Conservation (phyloP, 1,284 basidiomycete genomes). For the Boletus albobrunnescens region DNA sequence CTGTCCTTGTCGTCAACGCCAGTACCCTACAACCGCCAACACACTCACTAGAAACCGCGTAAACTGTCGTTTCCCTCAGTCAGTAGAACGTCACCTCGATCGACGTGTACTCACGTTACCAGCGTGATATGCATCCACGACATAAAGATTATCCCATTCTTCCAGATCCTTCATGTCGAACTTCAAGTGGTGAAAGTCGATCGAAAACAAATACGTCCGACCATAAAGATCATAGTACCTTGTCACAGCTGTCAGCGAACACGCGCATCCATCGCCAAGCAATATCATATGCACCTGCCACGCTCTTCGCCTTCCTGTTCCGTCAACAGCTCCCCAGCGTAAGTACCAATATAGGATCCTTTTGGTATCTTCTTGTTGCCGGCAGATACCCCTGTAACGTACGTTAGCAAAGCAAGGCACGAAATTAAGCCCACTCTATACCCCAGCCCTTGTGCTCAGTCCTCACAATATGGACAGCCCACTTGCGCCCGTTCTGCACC, state of each 20-base stretch:
- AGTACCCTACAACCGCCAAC: conserved; percentile 9
- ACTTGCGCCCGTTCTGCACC: conserved; percentile 74
- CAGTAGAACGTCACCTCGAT: conserved; percentile 1
- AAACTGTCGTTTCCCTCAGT: conserved; percentile 45
- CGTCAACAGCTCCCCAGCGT: conserved; percentile 78
- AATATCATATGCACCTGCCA: conserved; percentile 49
- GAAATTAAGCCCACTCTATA: conserved; percentile 24
- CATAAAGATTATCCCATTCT: conserved; percentile 41
- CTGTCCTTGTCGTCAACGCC: conserved; percentile 36
- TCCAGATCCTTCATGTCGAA: conserved; percentile 36
- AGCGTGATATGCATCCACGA: conserved; percentile 81
- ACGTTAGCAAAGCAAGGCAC: conserved; percentile 8
- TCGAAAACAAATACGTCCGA: conserved; percentile 80
- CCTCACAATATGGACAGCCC: conserved; percentile 59
- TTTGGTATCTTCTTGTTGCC: conserved; percentile 57
- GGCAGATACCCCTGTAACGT: conserved; percentile 59
- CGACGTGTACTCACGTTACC: conserved; percentile 62
- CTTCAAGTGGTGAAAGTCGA: conserved; percentile 72
- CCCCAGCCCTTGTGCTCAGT: conserved; percentile 82
- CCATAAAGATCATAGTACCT: conserved; percentile 76
- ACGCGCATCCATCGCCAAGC: background rate
- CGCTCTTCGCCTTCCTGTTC: conserved; percentile 65
- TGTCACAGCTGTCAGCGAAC: conserved; percentile 26
- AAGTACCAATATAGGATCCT: conserved; percentile 78
- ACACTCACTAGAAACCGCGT: conserved; percentile 59